A percentile compares a stretch with the other conserved stretches of the same genome.
phyloP scores from a whole-genome alignment of 2,329 filamentous ascomycete species.

The Lecanicillium sp. region DNA sequence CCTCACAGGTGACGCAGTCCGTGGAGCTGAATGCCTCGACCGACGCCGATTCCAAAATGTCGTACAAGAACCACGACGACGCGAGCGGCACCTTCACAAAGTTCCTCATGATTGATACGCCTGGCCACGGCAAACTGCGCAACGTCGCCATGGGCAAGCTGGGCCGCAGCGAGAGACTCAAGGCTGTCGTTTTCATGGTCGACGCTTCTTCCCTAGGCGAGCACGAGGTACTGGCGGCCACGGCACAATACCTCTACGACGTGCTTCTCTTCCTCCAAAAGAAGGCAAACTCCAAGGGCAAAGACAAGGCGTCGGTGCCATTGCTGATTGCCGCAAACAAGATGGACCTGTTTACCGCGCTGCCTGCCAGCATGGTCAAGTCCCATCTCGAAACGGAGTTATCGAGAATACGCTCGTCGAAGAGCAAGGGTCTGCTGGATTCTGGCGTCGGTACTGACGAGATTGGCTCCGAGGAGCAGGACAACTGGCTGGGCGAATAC shows the following conservation, averaged over 20 bases:
- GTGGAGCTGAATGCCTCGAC: slow-evolving; percentile 49
- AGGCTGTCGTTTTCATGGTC: slow-evolving; percentile 79
- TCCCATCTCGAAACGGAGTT: slow-evolving; percentile 73
- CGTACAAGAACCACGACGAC: slow-evolving; percentile 50
- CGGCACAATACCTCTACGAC: slow-evolving; percentile 83
- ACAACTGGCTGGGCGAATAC: slow-evolving; percentile 77
- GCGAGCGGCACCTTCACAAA: slow-evolving; percentile 51
- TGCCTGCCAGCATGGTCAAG: slow-evolving; percentile 71
- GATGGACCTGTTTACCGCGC: slow-evolving; percentile 86
- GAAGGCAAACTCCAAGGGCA: slow-evolving; percentile 41
- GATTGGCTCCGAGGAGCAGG: slow-evolving; percentile 59
- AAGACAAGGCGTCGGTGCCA: slow-evolving; percentile 43
- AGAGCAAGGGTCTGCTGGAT: slow-evolving; percentile 74
- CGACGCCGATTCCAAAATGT: slow-evolving; percentile 31
- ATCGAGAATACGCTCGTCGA: slow-evolving; percentile 65
- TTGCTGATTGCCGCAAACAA: slow-evolving; percentile 91
- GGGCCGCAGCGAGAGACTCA: slow-evolving; percentile 39
- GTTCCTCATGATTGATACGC: slow-evolving; percentile 79
- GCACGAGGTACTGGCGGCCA: slow-evolving; percentile 56
- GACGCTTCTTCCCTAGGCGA: slow-evolving; percentile 66
- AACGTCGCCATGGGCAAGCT: slow-evolving; percentile 53
- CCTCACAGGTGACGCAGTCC: slow-evolving; percentile 40
- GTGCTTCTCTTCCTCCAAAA: slow-evolving; percentile 77
- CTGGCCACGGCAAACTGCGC: slow-evolving; percentile 91
- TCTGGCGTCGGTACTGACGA: slow-evolving; percentile 66